Conservation (phyloP, 2,329 filamentous ascomycete species). For the Chrysoporthe austroafricana region DNA sequence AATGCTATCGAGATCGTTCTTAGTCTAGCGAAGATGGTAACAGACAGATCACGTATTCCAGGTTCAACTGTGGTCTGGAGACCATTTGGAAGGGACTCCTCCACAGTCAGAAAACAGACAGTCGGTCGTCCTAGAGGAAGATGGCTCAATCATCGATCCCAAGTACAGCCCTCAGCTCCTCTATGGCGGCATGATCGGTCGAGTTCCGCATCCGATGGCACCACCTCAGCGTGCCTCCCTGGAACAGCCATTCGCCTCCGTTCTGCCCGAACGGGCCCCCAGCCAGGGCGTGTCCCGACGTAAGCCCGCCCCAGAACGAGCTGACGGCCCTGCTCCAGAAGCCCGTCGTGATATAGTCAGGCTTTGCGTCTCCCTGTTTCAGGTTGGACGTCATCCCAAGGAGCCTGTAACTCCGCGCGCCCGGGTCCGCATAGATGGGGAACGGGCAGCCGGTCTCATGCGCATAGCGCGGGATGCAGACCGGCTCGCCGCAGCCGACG, state of each 20-base stretch:
- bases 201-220: constrained; percentile 15
- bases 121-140: neutral
- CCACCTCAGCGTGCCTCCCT: constrained; percentile 12
- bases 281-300: constrained; percentile 4
- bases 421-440: constrained; percentile 19
- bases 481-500: constrained; percentile 14
- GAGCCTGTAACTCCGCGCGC: constrained; percentile 1
- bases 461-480: constrained; percentile 11
- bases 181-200: neutral
- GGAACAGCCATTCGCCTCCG: constrained; percentile 20
- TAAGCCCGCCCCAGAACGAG: neutral
- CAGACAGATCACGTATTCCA: neutral
- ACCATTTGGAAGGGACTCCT: no score
- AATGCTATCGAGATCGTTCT: neutral
- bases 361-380: neutral
- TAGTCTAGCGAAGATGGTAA: neutral
- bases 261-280: constrained; percentile 9
- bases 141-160: neutral
- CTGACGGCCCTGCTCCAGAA: neutral
- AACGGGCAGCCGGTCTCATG: constrained; percentile 3
- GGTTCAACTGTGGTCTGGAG: no score
- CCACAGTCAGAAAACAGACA: no score
- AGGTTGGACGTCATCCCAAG: constrained; percentile 14
- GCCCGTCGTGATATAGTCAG: constrained; percentile 11
- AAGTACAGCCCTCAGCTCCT: constrained; percentile 18